Evolutionary conservation across 495 filamentous ascomycete genomes (phyloP).

Genomic region (Tuber indicum): DNA sequence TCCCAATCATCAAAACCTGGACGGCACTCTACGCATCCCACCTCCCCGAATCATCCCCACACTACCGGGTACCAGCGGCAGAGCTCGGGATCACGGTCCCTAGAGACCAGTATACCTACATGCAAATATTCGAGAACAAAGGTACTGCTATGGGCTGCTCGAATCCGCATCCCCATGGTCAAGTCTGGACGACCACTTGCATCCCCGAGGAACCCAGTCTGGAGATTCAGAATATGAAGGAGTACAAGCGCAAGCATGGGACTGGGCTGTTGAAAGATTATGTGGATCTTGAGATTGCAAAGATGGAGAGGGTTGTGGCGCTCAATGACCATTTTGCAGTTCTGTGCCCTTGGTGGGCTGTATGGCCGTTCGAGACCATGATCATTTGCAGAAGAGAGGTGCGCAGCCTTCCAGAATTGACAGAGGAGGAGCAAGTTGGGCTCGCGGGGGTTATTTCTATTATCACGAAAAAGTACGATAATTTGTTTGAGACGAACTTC

Average conservation of each 20-base stretch:
- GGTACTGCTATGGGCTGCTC: constrained; percentile 97
- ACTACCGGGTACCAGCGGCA: constrained; percentile 50
- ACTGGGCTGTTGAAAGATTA: constrained; percentile 78
- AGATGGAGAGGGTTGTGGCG: constrained; percentile 77
- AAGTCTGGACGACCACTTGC: constrained; percentile 87
- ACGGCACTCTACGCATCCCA: constrained; percentile 79
- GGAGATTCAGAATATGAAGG: constrained; percentile 68
- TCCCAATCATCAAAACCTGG: constrained; percentile 77
- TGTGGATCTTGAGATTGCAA: constrained; percentile 69
- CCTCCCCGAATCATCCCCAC: constrained; percentile 63
- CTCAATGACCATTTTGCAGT: constrained; percentile 76
- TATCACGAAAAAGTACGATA: constrained; percentile 85
- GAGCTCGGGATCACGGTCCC: constrained; percentile 53
- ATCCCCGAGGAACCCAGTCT: constrained; percentile 79
- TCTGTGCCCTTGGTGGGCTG: constrained; percentile 92
- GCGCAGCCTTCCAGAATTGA: constrained; percentile 72
- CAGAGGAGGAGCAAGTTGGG: constrained; percentile 56
- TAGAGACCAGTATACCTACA: constrained; percentile 79
- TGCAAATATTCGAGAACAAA: constrained; percentile 99
- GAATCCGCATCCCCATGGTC: constrained; percentile 95
- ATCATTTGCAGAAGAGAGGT: constrained; percentile 76
- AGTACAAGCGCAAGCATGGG: constrained; percentile 68
- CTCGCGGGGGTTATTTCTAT: constrained; percentile 81
- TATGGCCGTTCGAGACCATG: constrained; percentile 96
- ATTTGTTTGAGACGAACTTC: constrained; percentile 92